Evolutionary conservation across 2,329 filamentous ascomycete species (phyloP).

Genomic region (Colletotrichum higginsianum): DNA sequence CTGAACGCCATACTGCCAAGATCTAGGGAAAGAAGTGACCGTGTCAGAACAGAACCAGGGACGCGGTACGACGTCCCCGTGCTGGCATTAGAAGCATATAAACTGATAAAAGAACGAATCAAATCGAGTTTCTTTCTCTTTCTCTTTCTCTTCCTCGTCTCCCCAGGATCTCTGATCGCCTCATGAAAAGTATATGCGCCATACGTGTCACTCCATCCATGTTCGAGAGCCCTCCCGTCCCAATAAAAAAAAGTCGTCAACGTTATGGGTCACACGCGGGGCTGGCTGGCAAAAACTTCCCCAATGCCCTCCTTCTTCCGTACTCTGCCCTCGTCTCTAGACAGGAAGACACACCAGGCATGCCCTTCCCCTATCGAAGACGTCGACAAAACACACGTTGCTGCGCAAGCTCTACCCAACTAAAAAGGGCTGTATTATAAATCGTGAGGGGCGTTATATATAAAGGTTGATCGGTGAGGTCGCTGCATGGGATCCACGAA

Average conservation of each 20-base stretch:
- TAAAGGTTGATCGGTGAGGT: slow-evolving; percentile 15
- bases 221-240: not conserved
- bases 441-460: slow-evolving; percentile 38
- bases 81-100: slow-evolving; percentile 43
- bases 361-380: slow-evolving; percentile 16
- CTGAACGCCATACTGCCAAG: not conserved
- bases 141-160: slow-evolving; percentile 1
- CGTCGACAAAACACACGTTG: slow-evolving; percentile 29
- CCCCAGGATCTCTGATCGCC: slow-evolving; percentile 16
- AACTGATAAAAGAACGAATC: slow-evolving; percentile 28
- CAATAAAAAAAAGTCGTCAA: not conserved
- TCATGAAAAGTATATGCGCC: slow-evolving; percentile 20
- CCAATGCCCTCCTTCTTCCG: not conserved
- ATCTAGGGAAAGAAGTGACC: not conserved
- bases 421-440: slow-evolving; percentile 32
- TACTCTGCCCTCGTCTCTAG: not conserved
- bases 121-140: slow-evolving; percentile 22
- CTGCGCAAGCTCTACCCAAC: slow-evolving; percentile 40
- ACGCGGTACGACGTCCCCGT: slow-evolving; percentile 42
- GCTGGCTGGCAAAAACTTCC: not conserved
- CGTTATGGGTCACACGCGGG: not conserved
- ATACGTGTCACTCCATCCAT: not conserved
- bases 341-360: not conserved
- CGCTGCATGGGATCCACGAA: slow-evolving; percentile 26
- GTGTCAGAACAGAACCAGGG: slow-evolving; percentile 40